Percentiles rank a stretch among this genome's conserved stretches.
Conservation (phyloP, 805 yeast species). For the Zygosaccharomyces rouxii region DNA sequence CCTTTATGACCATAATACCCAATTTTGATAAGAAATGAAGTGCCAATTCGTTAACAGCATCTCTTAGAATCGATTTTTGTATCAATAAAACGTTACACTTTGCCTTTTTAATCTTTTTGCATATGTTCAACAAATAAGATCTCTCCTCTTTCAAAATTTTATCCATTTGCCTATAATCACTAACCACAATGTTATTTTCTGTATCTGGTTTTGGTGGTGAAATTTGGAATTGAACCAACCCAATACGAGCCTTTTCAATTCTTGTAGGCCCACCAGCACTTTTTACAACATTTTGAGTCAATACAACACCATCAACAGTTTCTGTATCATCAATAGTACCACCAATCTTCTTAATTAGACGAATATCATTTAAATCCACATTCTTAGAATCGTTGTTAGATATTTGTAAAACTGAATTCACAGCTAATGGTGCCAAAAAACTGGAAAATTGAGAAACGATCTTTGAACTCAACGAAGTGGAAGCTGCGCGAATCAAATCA, state of each 20-base stretch:
- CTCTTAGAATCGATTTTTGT: constrained; percentile 90
- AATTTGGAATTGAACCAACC: constrained; percentile 85
- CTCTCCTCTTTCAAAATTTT: constrained; percentile 97
- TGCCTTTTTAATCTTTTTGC: constrained; percentile 94
- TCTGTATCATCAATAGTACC: constrained; percentile 97
- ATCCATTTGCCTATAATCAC: constrained; percentile 98
- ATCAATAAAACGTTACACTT: constrained; percentile 89
- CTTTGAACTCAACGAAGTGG: constrained; percentile 90
- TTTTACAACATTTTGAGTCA: constrained; percentile 86
- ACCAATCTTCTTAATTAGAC: constrained; percentile 89
- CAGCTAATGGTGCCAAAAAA: constrained; percentile 86
- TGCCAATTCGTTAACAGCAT: constrained; percentile 91
- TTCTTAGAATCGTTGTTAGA: constrained; percentile 53
- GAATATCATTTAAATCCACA: constrained; percentile 84
- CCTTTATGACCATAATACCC: constrained; percentile 90
- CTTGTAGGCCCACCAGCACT: constrained; percentile 93
- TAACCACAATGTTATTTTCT: constrained; percentile 96
- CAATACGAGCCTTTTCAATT: constrained; percentile 89
- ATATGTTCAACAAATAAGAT: constrained; percentile 87
- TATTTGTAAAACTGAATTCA: constrained; percentile 84
- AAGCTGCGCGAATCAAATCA: constrained; percentile 83
- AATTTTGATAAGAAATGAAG: constrained; percentile 90
- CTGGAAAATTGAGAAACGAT: constrained; percentile 91
- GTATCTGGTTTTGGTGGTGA: constrained; percentile 97
- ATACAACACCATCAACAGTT: constrained; percentile 85